Percentiles rank a stretch among this genome's conserved stretches.
These are phyloP conservation scores for Alloteropsis angusta DNA, from an alignment of 202 grass and related monocot genomes.

Conservation along the genomic window DNA sequence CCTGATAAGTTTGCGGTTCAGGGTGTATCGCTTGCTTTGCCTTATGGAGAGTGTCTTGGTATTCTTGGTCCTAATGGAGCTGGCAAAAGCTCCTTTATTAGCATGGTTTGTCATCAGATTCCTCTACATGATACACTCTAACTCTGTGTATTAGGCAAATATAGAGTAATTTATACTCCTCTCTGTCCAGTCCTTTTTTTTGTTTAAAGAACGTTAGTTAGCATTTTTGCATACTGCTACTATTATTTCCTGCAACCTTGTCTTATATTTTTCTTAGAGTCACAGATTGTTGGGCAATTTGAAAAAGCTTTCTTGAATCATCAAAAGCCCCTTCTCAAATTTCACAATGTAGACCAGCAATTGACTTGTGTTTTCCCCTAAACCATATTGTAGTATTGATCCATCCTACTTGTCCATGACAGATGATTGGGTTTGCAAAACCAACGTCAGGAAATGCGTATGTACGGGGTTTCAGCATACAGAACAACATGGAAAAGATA, in stretches of 20 bases:
- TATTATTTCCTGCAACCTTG: neutral
- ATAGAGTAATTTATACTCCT: neutral
- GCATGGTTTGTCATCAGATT: slow-evolving; percentile 52
- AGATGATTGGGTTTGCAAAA: slow-evolving; percentile 69
- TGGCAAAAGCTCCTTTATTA: slow-evolving; percentile 72
- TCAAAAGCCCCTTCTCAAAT: neutral
- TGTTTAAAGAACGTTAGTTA: neutral
- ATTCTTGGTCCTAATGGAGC: slow-evolving; percentile 82
- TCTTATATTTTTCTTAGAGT: neutral
- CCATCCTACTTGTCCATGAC: slow-evolving; percentile 12
- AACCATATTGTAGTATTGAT: slow-evolving; percentile 3
- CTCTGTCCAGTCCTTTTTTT: neutral
- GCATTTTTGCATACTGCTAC: neutral
- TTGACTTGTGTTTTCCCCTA: neutral
- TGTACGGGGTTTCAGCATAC: slow-evolving; percentile 49
- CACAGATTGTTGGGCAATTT: neutral
- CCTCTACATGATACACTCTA: neutral
- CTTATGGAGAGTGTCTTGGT: slow-evolving; percentile 61
- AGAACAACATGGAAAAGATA: slow-evolving; percentile 55
- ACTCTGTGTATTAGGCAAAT: neutral
- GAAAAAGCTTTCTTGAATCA: neutral
- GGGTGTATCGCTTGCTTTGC: slow-evolving; percentile 74
- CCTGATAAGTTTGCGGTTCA: slow-evolving; percentile 60
- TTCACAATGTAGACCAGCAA: neutral
- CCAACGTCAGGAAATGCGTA: slow-evolving; percentile 66